Evolutionary conservation across 208 protist genomes (phyloP).

Genomic region (Leishmania gerbilli): DNA sequence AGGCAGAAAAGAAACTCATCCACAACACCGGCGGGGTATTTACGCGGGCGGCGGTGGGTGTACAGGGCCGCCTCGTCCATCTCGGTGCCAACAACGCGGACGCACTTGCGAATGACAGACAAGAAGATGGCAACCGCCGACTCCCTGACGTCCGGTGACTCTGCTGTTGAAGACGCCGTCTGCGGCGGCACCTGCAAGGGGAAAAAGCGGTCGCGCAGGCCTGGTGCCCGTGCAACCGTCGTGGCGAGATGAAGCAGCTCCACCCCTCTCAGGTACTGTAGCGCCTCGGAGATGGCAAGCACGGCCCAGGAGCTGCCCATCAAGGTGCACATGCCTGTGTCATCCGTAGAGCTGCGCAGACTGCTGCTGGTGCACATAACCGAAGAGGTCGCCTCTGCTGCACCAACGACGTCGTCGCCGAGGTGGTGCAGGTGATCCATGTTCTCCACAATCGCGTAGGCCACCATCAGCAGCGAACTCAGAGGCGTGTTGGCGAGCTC

Average conservation of each 20-base stretch:
- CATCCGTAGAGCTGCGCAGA: constrained; percentile 10
- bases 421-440: constrained; percentile 38
- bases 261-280: constrained; percentile 48
- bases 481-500: constrained; percentile 21
- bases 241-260: constrained; percentile 73
- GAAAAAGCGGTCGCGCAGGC: constrained; percentile 42
- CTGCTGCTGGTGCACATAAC: background rate
- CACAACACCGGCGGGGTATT: constrained; percentile 51
- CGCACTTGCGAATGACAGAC: constrained; percentile 53
- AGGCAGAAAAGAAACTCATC: constrained; percentile 75
- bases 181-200: constrained; percentile 2
- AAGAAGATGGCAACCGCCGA: constrained; percentile 22
- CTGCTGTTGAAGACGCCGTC: background rate
- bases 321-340: background rate
- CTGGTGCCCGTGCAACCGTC: constrained; percentile 42
- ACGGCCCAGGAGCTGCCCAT: constrained; percentile 19
- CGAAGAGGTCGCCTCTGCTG: background rate
- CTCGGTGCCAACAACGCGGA: constrained; percentile 58
- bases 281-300: constrained; percentile 37
- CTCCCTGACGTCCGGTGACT: constrained; percentile 6
- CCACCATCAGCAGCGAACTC: constrained; percentile 32
- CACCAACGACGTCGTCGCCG: constrained; percentile 7
- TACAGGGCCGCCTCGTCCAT: constrained; percentile 70
- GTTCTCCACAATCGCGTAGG: constrained; percentile 42
- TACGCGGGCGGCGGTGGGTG: constrained; percentile 37